Evolutionary conservation across 2,329 filamentous ascomycete genomes (phyloP), one percentile per base, ranked within the genome.

Genomic region (Uncinocarpus reesii): DNA sequence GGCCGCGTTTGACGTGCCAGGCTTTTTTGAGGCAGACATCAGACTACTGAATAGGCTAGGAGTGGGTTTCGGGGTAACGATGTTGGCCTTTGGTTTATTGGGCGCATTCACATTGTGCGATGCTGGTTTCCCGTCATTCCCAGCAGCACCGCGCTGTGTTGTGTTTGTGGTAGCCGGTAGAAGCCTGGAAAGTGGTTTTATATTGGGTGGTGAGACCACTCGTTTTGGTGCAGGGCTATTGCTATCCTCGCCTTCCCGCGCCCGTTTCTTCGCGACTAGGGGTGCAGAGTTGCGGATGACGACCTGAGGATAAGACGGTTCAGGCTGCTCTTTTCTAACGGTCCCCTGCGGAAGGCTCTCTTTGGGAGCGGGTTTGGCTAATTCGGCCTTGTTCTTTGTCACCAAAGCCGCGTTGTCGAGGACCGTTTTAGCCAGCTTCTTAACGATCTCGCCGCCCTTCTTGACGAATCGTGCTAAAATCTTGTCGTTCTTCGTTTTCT

Each of bases 401-500:
- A 63, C 66, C 28, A 62, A 62, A 34, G 62, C 62, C 48, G 70
- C 71, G 57, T 73, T 73, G 20, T 71, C 68, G 38, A 77, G 57
- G 35, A 82, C 74, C 54, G 70, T 69, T 55, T 78, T 73, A 3
- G 76, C 74, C 28, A 77, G 68, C 13, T 66, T 67, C 56, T 78
- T 78, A 42, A 73, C 74, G 41, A 72, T 67, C n/a, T 71, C 72
- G 53, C 75, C 74, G 21, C 77, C 77, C 53, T 75, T 75, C 61
- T 80, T 82, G 45, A 74, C 66, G 53, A 79, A 74, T 21, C 73
- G 70, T 2, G 71, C 70, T 13, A 81, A 62, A 13, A 80, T 67
- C 57, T 80, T 81, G 47, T 70, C 69, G 24, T 80, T 63, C 55
- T 80, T 79, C 7, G 75, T 79, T 58, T 77, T 78, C 55, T 78